A percentile compares a stretch with the other conserved stretches of the same genome.
Conservation (phyloP, 805 yeast genomes). For the Isabelozyma rhagii region DNA sequence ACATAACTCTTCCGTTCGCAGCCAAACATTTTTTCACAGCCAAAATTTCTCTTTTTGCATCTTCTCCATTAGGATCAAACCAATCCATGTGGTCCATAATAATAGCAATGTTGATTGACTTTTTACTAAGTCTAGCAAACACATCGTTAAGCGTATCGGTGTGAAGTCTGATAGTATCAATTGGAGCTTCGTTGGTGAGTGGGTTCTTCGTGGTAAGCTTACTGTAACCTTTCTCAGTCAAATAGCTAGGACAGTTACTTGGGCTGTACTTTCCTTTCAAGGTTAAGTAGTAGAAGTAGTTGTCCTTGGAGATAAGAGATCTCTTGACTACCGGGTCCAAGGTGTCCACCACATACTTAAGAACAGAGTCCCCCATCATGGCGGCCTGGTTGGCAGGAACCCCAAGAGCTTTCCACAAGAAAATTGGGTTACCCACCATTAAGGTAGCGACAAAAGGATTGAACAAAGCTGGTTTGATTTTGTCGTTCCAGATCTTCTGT, state of each 20-base stretch:
- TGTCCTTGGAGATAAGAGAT: constrained; percentile 64
- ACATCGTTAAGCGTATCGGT: constrained; percentile 80
- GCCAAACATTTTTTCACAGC: constrained; percentile 62
- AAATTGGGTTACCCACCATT: constrained; percentile 77
- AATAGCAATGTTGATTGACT: constrained; percentile 70
- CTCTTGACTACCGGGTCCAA: constrained; percentile 69
- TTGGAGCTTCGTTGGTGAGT: constrained; percentile 38
- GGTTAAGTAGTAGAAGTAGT: constrained; percentile 74
- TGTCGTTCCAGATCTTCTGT: constrained; percentile 56
- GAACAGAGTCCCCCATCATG: constrained; percentile 71
- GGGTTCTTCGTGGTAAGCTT: constrained; percentile 36
- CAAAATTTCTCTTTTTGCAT: constrained; percentile 62
- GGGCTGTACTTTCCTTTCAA: constrained; percentile 58
- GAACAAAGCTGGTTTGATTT: constrained; percentile 66
- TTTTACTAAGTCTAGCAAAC: constrained; percentile 57
- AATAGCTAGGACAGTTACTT: constrained; percentile 73
- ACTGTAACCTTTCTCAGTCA: constrained; percentile 56
- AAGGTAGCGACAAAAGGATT: constrained; percentile 66
- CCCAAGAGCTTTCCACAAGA: constrained; percentile 87
- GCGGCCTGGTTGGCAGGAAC: constrained; percentile 83
- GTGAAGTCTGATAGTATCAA: constrained; percentile 71
- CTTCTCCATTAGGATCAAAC: constrained; percentile 66
- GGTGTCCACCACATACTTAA: constrained; percentile 72
- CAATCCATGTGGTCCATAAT: constrained; percentile 94
- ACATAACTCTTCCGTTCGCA: constrained; percentile 68